Percentiles rank a stretch among this genome's conserved stretches.
Evolutionary conservation across 2,329 filamentous ascomycete species (phyloP).

Genomic region (Sporothrix phasma): DNA sequence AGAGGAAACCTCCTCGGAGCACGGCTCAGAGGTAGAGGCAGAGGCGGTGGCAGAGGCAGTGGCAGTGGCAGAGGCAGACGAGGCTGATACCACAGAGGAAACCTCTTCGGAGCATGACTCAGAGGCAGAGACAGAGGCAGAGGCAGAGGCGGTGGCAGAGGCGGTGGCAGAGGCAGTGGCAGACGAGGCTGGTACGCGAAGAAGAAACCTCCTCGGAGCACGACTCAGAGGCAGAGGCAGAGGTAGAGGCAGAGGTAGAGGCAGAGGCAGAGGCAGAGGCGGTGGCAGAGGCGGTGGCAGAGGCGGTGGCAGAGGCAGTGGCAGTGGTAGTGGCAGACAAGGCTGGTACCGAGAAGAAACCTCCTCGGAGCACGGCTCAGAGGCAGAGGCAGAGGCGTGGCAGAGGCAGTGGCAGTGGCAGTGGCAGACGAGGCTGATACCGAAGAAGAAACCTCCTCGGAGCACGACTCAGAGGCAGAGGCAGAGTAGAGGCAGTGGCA

Average conservation of each 20-base stretch:
- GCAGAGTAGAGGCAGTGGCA: too few relatives aligned
- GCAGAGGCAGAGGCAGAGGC: background rate
- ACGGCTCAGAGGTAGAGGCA: background rate
- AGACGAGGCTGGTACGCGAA: background rate
- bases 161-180: background rate
- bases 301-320: background rate
- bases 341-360: too few relatives aligned
- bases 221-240: background rate
- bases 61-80: background rate
- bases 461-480: too few relatives aligned
- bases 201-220: background rate
- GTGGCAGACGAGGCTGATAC: too few relatives aligned
- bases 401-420: too few relatives aligned
- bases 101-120: too few relatives aligned
- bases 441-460: too few relatives aligned
- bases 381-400: too few relatives aligned
- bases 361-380: too few relatives aligned
- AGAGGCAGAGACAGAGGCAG: too few relatives aligned
- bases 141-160: background rate
- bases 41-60: background rate
- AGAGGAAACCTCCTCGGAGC: background rate
- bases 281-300: background rate
- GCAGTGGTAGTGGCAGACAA: background rate
- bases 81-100: too few relatives aligned
- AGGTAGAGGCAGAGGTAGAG: background rate